Conservation (phyloP, 164 flowering plant genomes). For the Dillenia turbinata region DNA sequence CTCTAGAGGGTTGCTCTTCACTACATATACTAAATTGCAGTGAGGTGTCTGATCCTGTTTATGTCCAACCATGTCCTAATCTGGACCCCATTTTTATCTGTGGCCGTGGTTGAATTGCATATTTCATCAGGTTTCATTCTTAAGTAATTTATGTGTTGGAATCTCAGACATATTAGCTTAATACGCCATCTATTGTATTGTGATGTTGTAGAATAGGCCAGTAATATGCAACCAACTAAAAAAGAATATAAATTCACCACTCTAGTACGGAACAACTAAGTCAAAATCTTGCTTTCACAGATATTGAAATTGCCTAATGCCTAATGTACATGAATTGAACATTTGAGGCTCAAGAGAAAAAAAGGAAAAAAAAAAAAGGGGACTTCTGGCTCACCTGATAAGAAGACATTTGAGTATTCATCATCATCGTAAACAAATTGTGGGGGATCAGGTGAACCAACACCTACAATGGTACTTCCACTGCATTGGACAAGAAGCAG, state of each 20-base stretch:
- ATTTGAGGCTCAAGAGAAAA: background rate
- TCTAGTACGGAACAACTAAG: background rate
- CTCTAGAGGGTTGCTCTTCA: too few relatives aligned
- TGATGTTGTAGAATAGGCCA: too few relatives aligned
- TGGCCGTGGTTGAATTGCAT: too few relatives aligned
- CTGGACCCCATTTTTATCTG: too few relatives aligned
- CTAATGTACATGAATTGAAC: background rate
- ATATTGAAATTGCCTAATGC: background rate
- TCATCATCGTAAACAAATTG: slow-evolving; percentile 84
- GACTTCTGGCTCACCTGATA: slow-evolving; percentile 53
- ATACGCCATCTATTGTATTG: too few relatives aligned
- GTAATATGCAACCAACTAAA: too few relatives aligned
- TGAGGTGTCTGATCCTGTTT: too few relatives aligned
- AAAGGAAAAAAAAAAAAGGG: too few relatives aligned
- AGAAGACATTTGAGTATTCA: slow-evolving; percentile 67
- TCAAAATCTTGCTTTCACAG: too few relatives aligned
- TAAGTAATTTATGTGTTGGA: background rate
- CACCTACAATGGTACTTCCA: slow-evolving; percentile 95
- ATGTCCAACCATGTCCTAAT: too few relatives aligned
- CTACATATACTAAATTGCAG: too few relatives aligned
- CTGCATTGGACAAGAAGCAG: slow-evolving; percentile 31
- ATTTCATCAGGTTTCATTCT: too few relatives aligned
- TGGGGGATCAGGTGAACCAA: slow-evolving; percentile 96
- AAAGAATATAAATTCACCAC: background rate
- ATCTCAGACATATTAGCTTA: background rate